These are phyloP conservation scores for Baorangia bicolor DNA, from an alignment of 768 basidiomycete species.

Conservation along the genomic window DNA sequence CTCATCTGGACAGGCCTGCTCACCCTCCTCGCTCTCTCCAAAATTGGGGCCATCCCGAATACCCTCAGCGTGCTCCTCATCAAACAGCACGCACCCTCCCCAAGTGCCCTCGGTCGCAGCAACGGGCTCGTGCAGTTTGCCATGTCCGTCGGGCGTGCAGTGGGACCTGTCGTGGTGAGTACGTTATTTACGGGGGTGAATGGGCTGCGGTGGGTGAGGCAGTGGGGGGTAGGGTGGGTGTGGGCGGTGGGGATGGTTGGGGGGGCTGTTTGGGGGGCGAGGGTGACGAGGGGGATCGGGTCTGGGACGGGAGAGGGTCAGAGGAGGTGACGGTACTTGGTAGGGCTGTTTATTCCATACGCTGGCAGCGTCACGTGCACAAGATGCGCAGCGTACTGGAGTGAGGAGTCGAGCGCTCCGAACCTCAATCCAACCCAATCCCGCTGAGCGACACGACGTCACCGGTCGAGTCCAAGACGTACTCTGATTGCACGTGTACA, in stretches of 20 bases:
- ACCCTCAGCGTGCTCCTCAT: slow-evolving; percentile 64
- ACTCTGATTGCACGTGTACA: too few relatives aligned
- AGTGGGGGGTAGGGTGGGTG: slow-evolving; percentile 5
- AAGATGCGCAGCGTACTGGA: neutral
- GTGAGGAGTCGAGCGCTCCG: too few relatives aligned
- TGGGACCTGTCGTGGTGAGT: slow-evolving; percentile 55
- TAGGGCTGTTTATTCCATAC: neutral
- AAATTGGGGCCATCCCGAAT: slow-evolving; percentile 7
- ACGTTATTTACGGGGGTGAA: slow-evolving; percentile 19
- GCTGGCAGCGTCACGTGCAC: neutral
- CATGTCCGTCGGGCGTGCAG: slow-evolving; percentile 53
- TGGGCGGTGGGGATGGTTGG: slow-evolving; percentile 20
- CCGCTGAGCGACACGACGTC: too few relatives aligned
- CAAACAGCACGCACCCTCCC: slow-evolving; percentile 38
- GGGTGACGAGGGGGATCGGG: slow-evolving; percentile 5
- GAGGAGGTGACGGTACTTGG: neutral
- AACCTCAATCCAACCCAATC: too few relatives aligned
- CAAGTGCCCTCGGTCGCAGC: slow-evolving; percentile 45
- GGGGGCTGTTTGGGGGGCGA: slow-evolving; percentile 6
- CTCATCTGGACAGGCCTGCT: slow-evolving; percentile 50
- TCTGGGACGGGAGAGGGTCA: neutral
- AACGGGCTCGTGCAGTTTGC: slow-evolving; percentile 60
- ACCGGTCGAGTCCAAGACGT: too few relatives aligned
- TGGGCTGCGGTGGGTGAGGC: slow-evolving; percentile 6
- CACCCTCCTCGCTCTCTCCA: slow-evolving; percentile 39